These are phyloP conservation scores for Boletales sp. DNA, from an alignment of 768 basidiomycete genomes.

Conservation along the genomic window DNA sequence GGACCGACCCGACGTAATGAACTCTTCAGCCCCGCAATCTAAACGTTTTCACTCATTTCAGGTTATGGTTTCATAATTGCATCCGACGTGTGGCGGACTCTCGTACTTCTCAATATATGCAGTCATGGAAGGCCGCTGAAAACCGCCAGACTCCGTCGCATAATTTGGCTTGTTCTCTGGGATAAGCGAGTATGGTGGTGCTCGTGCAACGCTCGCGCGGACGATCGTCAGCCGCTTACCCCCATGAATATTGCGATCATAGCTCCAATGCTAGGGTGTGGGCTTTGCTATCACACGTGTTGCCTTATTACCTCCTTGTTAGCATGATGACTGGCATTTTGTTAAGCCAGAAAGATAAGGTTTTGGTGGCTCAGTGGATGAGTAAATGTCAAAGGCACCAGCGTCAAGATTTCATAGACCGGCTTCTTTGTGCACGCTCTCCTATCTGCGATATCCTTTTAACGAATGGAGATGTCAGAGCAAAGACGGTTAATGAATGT, in stretches of 20 bases:
- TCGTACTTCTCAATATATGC: too few relatives aligned
- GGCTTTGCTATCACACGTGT: constrained; percentile 43
- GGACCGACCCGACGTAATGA: too few relatives aligned
- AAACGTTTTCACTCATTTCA: too few relatives aligned
- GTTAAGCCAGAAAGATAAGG: constrained; percentile 7
- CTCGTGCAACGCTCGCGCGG: neutral
- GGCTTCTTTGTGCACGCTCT: constrained; percentile 38
- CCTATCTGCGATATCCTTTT: constrained; percentile 58
- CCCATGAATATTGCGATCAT: constrained; percentile 35
- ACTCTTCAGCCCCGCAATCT: too few relatives aligned
- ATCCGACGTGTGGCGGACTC: too few relatives aligned
- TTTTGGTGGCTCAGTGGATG: constrained; percentile 20
- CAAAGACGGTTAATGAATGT: neutral
- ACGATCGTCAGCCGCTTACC: neutral
- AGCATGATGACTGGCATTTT: neutral
- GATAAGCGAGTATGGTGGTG: constrained; percentile 30
- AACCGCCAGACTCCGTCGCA: too few relatives aligned
- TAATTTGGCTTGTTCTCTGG: constrained; percentile 43
- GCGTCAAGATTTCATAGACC: too few relatives aligned
- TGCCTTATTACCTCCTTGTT: neutral
- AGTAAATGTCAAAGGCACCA: neutral
- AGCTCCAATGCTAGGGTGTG: constrained; percentile 46
- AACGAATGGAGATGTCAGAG: constrained; percentile 23
- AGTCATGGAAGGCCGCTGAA: too few relatives aligned
- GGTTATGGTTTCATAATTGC: too few relatives aligned